Evolutionary conservation across 306 rosid species (phyloP).

Genomic region (Gillenia trifoliata): DNA sequence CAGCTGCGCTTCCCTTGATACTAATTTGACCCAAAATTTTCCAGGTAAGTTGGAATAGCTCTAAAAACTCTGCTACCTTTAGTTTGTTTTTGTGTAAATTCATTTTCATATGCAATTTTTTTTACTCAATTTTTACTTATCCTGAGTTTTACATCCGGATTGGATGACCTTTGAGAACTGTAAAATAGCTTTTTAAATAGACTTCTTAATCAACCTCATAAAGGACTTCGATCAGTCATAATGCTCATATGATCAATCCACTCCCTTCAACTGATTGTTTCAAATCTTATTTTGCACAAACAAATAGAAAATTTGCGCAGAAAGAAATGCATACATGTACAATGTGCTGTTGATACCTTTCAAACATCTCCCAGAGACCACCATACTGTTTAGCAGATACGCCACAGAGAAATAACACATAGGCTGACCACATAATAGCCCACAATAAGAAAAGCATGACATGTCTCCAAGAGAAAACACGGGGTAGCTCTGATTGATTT

Average conservation of each 20-base stretch:
- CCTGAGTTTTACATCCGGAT: background rate
- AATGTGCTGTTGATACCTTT: slow-evolving; percentile 48
- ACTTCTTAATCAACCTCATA: background rate
- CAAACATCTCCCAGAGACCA: slow-evolving; percentile 78
- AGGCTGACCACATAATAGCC: slow-evolving; percentile 66
- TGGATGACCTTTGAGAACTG: background rate
- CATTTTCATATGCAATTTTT: background rate
- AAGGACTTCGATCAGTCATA: background rate
- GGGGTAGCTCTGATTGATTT: slow-evolving; percentile 23
- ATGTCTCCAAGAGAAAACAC: slow-evolving; percentile 61
- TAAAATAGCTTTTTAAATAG: background rate
- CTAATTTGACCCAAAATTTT: background rate
- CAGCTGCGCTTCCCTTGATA: background rate
- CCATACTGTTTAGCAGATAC: slow-evolving; percentile 63
- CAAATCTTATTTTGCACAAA: background rate
- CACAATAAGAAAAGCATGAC: slow-evolving; percentile 49
- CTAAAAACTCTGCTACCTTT: background rate
- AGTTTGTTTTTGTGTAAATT: background rate
- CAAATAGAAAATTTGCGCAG: background rate
- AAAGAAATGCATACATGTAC: background rate
- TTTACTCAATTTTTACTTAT: background rate
- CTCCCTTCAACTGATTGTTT: background rate
- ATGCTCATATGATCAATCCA: background rate
- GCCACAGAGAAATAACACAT: slow-evolving; percentile 65
- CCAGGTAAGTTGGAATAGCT: slow-evolving; percentile 1